A percentile compares a stretch with the other conserved stretches of the same genome.
phyloP scores from a whole-genome alignment of 2,329 filamentous ascomycete genomes.

The Chaetomiaceae sp. region DNA sequence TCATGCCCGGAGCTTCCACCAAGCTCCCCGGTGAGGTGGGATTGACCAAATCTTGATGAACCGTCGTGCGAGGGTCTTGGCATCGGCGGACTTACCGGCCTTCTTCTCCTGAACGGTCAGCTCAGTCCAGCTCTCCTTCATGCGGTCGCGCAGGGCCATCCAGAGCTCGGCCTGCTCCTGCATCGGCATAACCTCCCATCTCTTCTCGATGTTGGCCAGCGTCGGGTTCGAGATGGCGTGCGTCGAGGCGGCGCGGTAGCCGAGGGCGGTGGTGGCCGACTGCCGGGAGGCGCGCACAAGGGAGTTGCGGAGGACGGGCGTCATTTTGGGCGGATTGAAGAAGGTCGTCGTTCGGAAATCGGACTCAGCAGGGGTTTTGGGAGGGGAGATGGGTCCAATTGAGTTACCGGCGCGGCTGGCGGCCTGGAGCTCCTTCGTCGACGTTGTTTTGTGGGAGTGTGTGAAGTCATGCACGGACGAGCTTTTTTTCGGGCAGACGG shows the following conservation, averaged over 20 bases:
- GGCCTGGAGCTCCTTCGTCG: slow-evolving; percentile 26
- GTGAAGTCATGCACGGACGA: slow-evolving; percentile 30
- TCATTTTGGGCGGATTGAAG: slow-evolving; percentile 49
- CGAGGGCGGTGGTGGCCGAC: slow-evolving; percentile 37
- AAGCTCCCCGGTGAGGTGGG: slow-evolving; percentile 8
- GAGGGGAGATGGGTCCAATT: slow-evolving; percentile 30
- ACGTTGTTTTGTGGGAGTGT: slow-evolving; percentile 24
- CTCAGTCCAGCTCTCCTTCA: slow-evolving; percentile 97
- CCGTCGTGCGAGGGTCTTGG: slow-evolving; percentile 6
- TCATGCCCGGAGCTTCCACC: neutral
- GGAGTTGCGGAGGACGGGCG: slow-evolving; percentile 50
- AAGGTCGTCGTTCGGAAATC: slow-evolving; percentile 7
- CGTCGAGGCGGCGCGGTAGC: slow-evolving; percentile 56
- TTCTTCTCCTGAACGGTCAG: slow-evolving; percentile 98
- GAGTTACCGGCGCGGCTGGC: slow-evolving; percentile 22
- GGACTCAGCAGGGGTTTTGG: slow-evolving; percentile 12
- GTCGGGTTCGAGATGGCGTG: slow-evolving; percentile 98
- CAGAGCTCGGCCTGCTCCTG: slow-evolving; percentile 99
- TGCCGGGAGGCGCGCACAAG: slow-evolving; percentile 40
- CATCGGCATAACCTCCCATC: slow-evolving; percentile 96
- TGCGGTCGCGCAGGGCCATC: slow-evolving; percentile 97
- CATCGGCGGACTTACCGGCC: slow-evolving; percentile 68
- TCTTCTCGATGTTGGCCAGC: slow-evolving; percentile 96
- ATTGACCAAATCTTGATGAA: neutral
- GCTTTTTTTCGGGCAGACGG: slow-evolving; percentile 29